Evolutionary conservation across 2,329 filamentous ascomycete species (phyloP), one percentile per base, ranked within the genome.

Genomic region (Ambrosiella beaveri): DNA sequence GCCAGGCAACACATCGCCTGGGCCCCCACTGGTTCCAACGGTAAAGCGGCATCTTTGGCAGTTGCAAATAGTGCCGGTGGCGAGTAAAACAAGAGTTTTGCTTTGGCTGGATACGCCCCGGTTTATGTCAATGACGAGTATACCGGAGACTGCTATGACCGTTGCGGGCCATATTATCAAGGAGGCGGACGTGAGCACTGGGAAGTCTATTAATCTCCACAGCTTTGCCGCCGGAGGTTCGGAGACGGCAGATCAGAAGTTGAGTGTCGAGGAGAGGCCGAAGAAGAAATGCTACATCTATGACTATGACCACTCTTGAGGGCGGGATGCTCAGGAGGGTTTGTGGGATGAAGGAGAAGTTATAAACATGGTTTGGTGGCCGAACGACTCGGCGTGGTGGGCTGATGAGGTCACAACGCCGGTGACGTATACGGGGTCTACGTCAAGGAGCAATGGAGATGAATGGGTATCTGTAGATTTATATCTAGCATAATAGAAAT

Each of bases 21-120:
- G 15, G 4, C 15, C 15, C 9, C 15, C 15, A 8, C 9, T 13
- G 27, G 9, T 17, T 74, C 78, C 36, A 79, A 80, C 55, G 68
- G 72, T 7, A 78, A 93, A 68, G 81, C 83, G 1, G 74, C 87
- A 47, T 86, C 83, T 2, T 73, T 88, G 2, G 75, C 75, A 5
- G 71, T 88, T 0, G 74, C 80, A 45, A 71, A 74, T 9, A 69
- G 74, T 52, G 69, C 75, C 35, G 70, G 71, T 4, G 63, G 67
- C 13, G 64, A 69, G 15, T 81, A 84, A 62, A 69, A 73, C 0
- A 68, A 70, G 1, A 68, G 71, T 36, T 93, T 91, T 66, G 71
- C 75, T 1, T 67, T 71, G 0, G 82, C 87, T 0, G 86, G 86
- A 0, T 93, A 93, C 66, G 78, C 80, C 0, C 80, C 84, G 12